Evolutionary conservation across 2,329 filamentous ascomycete species (phyloP).

Genomic region (Ceratocystis albifundus): DNA sequence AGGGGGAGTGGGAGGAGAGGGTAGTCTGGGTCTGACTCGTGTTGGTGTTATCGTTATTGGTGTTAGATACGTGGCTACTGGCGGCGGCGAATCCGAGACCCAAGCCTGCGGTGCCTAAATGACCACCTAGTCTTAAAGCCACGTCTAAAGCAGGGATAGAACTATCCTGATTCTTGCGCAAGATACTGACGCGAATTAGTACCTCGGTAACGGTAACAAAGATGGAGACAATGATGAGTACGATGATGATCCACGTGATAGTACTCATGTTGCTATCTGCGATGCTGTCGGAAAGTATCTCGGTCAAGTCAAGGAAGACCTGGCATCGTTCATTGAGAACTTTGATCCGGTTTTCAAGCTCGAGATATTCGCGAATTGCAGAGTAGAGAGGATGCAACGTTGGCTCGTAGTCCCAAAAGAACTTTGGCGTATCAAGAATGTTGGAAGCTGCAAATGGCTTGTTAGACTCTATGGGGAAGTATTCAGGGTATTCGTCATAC

Average conservation of each 20-base stretch:
- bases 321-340: constrained; percentile 94
- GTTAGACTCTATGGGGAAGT: neutral
- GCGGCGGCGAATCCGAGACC: neutral
- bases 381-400: constrained; percentile 88
- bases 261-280: constrained; percentile 89
- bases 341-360: constrained; percentile 91
- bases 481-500: too few relatives aligned
- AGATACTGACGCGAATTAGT: constrained; percentile 67
- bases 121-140: too few relatives aligned
- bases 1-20: constrained; percentile 22
- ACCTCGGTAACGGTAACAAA: constrained; percentile 86
- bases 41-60: constrained; percentile 24
- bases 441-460: constrained; percentile 60
- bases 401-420: constrained; percentile 97
- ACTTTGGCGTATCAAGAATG: constrained; percentile 89
- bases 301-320: constrained; percentile 90
- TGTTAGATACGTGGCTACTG: constrained; percentile 28
- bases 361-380: constrained; percentile 90
- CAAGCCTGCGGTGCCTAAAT: too few relatives aligned
- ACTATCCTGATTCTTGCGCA: constrained; percentile 35
- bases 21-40: too few relatives aligned
- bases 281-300: constrained; percentile 85
- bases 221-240: constrained; percentile 84
- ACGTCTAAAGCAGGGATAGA: neutral
- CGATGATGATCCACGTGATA: constrained; percentile 97